Conservation (phyloP, 345 rosid species). For the Streptanthus diversifolius region DNA sequence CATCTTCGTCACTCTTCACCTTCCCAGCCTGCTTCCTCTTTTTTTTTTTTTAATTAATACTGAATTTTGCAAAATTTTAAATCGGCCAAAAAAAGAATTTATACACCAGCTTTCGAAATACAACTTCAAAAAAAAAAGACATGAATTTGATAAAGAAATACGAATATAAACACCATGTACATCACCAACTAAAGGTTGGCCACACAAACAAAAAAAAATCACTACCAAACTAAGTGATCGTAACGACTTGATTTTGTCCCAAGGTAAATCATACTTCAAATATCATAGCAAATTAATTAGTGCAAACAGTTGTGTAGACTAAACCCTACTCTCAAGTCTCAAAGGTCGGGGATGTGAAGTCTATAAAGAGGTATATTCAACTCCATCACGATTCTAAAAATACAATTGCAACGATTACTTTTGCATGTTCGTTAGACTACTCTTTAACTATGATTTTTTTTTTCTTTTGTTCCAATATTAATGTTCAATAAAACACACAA, state of each 20-base stretch:
- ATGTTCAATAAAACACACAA: too few species aligned
- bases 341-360: background rate
- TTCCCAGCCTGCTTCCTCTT: slow-evolving; percentile 5
- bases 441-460: too few species aligned
- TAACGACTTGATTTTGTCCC: background rate
- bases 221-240: slow-evolving; percentile 8
- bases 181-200: slow-evolving; percentile 4
- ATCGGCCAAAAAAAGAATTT: background rate
- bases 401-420: background rate
- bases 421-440: background rate
- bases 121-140: background rate
- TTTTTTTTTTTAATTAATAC: background rate
- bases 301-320: background rate
- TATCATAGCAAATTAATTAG: background rate
- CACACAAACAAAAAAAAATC: background rate
- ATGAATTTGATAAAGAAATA: background rate
- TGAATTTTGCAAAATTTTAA: background rate
- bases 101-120: background rate
- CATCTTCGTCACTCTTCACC: slow-evolving; percentile 32
- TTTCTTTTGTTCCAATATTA: too few species aligned
- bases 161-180: background rate
- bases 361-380: background rate
- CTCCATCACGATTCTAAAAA: background rate
- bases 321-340: background rate
- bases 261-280: background rate